Evolutionary conservation across 1,139 yeast genomes (phyloP), one percentile per base, ranked within the genome.

Genomic region (Scheffersomyces parashehatae): DNA sequence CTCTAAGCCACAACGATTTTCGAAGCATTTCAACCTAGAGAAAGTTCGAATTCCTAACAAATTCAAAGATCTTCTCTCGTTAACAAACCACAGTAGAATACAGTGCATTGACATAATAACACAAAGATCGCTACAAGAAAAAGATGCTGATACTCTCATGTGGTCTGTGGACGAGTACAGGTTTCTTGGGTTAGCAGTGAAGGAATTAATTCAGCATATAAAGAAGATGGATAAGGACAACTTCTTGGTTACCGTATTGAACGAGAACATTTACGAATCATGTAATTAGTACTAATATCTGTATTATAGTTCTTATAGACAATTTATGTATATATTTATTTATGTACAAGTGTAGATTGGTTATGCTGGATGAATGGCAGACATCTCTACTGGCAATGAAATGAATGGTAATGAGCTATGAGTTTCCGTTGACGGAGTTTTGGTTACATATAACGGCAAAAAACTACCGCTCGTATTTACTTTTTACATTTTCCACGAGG

Each of bases 81-180:
- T 59, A 9, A 44, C 49, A 29, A 30, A 36, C 32, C 41, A 38
- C 26, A 51, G 54, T 36, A 46, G 55, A 32, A 15, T 54, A 16
- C 32, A 34, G 13, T 54, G 59, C 42, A 53, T 62, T 34, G 48
- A 50, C 15, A 45, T 53, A 1, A 59, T 69, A 4, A 48, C 62
- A 5, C 41, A 42, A 11, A 52, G 52, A 29, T 67, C 75, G 0
- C 35, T 63, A 3, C 38, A 42, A 26, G 62, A 60, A 4, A 51
- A 58, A 12, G 70, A 71, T 43, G 10, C 36, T 3, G 52, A 49
- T 7, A 52, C 62, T 5, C 38, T 67, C 3, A 40, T 47, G 20
- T 73, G 78, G 78, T 52, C 60, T 24, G 55, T 67, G 6, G 57
- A 59, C 5, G 75, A 70, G 50, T 56, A 71, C 51, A 55, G 70